phyloP scores from a whole-genome alignment of 768 basidiomycete genomes.

The Mycena olivaceomarginata region DNA sequence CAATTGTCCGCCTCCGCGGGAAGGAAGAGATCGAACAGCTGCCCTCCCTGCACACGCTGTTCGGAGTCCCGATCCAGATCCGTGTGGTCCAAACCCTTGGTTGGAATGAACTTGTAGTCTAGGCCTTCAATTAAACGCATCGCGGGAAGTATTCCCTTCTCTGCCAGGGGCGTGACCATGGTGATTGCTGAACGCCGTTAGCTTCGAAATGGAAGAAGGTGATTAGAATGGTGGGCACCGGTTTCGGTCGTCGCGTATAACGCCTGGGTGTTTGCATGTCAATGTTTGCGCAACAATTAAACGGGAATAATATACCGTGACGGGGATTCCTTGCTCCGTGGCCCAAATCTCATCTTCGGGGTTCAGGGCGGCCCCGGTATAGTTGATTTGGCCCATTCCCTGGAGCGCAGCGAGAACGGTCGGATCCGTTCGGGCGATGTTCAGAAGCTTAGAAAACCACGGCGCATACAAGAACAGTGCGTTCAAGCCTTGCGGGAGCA shows the following conservation, averaged over 20 bases:
- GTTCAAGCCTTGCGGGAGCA: slow-evolving; percentile 46
- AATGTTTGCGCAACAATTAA: not conserved
- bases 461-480: slow-evolving; percentile 46
- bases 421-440: slow-evolving; percentile 36
- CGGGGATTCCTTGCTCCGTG: slow-evolving; percentile 20
- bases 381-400: slow-evolving; percentile 44
- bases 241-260: slow-evolving; percentile 40
- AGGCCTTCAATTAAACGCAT: slow-evolving; percentile 35
- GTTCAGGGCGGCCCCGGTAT: slow-evolving; percentile 46
- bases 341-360: slow-evolving; percentile 29
- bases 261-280: slow-evolving; percentile 2
- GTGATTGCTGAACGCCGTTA: not conserved
- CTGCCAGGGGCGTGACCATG: slow-evolving; percentile 15
- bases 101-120: slow-evolving; percentile 33
- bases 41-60: not conserved
- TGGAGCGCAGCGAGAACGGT: slow-evolving; percentile 40
- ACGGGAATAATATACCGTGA: slow-evolving; percentile 10
- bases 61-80: slow-evolving; percentile 28
- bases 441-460: slow-evolving; percentile 47
- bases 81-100: slow-evolving; percentile 21
- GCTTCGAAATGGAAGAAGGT: not conserved
- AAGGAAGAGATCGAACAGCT: slow-evolving; percentile 41
- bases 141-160: slow-evolving; percentile 8
- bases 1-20: slow-evolving; percentile 34
- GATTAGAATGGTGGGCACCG: slow-evolving; percentile 12